These are phyloP conservation scores for Inga oerstediana DNA, from an alignment of 306 rosid genomes.

Conservation along the genomic window DNA sequence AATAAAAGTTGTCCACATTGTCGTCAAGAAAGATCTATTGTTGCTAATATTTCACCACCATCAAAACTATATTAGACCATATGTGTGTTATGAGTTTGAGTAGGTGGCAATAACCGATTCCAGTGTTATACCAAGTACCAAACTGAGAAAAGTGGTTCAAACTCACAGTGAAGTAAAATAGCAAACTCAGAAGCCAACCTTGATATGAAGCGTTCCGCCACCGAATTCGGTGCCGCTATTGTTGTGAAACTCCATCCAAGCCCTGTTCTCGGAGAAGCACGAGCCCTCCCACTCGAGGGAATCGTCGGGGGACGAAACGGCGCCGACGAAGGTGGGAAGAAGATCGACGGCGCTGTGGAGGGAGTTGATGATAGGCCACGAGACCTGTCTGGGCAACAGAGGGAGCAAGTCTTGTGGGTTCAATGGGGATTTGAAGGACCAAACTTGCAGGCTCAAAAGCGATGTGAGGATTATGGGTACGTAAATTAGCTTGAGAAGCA, in stretches of 20 bases:
- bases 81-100: neutral
- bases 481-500: neutral
- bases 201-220: conserved; percentile 91
- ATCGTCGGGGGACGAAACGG: conserved; percentile 54
- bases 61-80: neutral
- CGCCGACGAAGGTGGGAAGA: conserved; percentile 79
- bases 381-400: conserved; percentile 69
- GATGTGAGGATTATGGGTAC: conserved; percentile 14
- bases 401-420: conserved; percentile 74
- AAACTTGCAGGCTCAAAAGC: neutral
- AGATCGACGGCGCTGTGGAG: conserved; percentile 78
- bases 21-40: neutral
- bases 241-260: conserved; percentile 89
- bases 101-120: neutral
- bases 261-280: conserved; percentile 75
- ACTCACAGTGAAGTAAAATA: neutral
- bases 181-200: conserved; percentile 44
- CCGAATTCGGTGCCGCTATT: conserved; percentile 64
- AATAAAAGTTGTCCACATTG: neutral
- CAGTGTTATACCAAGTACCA: neutral
- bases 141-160: neutral
- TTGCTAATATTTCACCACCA: neutral
- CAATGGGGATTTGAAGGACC: conserved; percentile 46
- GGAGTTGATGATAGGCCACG: conserved; percentile 82
- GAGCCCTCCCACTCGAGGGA: conserved; percentile 71